A percentile compares a stretch with the other conserved stretches of the same genome.
phyloP scores from a whole-genome alignment of 2,329 filamentous ascomycete genomes.

The Elsinoe necatrix region DNA sequence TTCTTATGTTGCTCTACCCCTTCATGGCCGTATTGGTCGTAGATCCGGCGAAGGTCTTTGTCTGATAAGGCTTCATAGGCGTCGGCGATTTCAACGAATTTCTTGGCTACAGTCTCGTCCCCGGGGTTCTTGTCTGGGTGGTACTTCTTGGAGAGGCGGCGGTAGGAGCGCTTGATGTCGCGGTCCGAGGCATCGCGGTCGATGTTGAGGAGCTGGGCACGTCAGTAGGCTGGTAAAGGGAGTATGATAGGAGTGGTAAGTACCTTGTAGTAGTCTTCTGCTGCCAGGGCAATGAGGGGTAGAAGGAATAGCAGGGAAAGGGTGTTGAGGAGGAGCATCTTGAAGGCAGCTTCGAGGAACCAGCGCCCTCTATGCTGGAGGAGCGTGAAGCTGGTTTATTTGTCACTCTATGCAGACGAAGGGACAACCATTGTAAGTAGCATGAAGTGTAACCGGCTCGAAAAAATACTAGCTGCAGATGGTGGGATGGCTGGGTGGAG shows the following conservation, averaged over 20 bases:
- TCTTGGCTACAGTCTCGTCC: constrained; percentile 71
- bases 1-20: constrained; percentile 76
- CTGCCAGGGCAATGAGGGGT: constrained; percentile 36
- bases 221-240: constrained; percentile 8
- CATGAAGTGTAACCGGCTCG: not conserved
- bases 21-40: constrained; percentile 90
- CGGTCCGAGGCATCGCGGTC: constrained; percentile 70
- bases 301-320: constrained; percentile 37
- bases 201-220: constrained; percentile 64
- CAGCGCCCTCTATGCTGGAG: not conserved
- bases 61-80: constrained; percentile 89
- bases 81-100: constrained; percentile 89
- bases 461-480: not conserved
- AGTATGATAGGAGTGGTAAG: not conserved
- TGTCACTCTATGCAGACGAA: not conserved
- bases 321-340: constrained; percentile 38
- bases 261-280: constrained; percentile 74
- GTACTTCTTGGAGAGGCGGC: constrained; percentile 84
- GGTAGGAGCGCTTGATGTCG: constrained; percentile 90
- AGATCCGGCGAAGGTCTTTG: constrained; percentile 71
- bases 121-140: constrained; percentile 98
- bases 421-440: not conserved
- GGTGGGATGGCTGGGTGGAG: not conserved
- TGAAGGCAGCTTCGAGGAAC: not conserved
- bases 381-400: not conserved